Conservation (phyloP, 495 filamentous ascomycete genomes). For the Talaromyces nanjingensis region DNA sequence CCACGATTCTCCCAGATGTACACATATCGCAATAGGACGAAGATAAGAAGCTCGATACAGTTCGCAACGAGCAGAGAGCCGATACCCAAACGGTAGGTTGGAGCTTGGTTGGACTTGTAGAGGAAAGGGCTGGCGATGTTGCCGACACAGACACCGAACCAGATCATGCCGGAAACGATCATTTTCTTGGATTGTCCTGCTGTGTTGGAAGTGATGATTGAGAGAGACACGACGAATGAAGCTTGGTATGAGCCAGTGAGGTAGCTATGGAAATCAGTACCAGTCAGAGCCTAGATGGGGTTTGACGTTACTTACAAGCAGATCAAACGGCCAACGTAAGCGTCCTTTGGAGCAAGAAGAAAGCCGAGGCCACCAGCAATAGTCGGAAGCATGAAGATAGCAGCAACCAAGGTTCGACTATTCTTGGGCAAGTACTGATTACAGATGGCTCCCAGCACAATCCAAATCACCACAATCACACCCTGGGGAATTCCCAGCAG, state of each 20-base stretch:
- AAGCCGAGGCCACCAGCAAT: conserved; percentile 5
- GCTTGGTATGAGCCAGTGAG: conserved; percentile 39
- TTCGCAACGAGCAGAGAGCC: conserved; percentile 39
- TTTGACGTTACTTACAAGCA: not conserved
- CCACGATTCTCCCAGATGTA: conserved; percentile 7
- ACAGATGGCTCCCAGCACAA: not conserved
- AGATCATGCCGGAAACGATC: conserved; percentile 8
- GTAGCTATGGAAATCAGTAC: not conserved
- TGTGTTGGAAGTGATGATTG: conserved; percentile 45
- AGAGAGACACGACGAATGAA: conserved; percentile 49
- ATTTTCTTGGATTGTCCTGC: conserved; percentile 47
- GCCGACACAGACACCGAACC: conserved; percentile 6
- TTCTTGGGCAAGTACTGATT: conserved; percentile 3
- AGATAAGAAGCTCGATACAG: conserved; percentile 1
- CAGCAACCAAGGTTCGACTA: conserved; percentile 3
- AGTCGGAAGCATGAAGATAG: conserved; percentile 8
- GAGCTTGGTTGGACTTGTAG: conserved; percentile 39
- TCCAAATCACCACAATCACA: conserved; percentile 8
- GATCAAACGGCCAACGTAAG: conserved; percentile 6
- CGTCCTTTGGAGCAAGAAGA: conserved; percentile 2
- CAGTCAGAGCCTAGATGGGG: not conserved
- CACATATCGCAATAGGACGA: not conserved
- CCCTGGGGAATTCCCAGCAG: conserved; percentile 25
- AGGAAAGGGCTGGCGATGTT: conserved; percentile 8
- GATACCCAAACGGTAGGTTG: conserved; percentile 28